Evolutionary conservation across 768 basidiomycete species (phyloP), one percentile per base, ranked within the genome.

Genomic region (Lanmaoa rubissima): DNA sequence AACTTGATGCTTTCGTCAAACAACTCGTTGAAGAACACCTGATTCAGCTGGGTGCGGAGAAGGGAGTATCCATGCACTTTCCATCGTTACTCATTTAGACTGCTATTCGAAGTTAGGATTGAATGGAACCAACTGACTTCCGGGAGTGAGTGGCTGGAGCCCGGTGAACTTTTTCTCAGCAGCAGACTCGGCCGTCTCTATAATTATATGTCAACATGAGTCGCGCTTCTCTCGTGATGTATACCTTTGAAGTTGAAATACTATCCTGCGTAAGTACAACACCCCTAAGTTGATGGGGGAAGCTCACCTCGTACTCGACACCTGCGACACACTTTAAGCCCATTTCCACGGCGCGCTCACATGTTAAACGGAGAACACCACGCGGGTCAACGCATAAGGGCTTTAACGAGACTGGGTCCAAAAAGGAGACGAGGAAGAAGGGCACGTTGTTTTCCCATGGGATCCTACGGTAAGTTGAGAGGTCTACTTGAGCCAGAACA

Each of bases 41-140:
- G 85, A 72, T 98, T 96, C 34, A 96, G 76, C 42, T 95, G 92
- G 0, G 94, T 93, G 40, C 95, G 81, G 5, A 99, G 80, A 35
- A 98, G 79, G 5, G 94, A 97, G 69, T 98, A 98, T 5, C 97
- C 97, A 64, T 98, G 97, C 90, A 96, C 94, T 98, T 57, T 28
- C 7, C 14, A 40, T 39, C 49, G 46, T 48, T 45, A 54, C 5
- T 43, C 31, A 14, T 50, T 67, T 31, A 61, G 54, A 24, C 5
- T 26, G 42, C 35, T 14, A 28, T 9, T 36, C 14, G 17, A 51
- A 42, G 35, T 19, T 7, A 7, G 35, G 11, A 34, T 17, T 10
- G n/a, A 48, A 41, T 4, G 28, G 14, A 41, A 48, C 32, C 12
- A 50, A 78, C 92, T 62, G 67, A 97, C 94, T 98, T 70, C 97